phyloP scores from a whole-genome alignment of 345 rosid genomes.

The Dipteronia dyeriana region DNA sequence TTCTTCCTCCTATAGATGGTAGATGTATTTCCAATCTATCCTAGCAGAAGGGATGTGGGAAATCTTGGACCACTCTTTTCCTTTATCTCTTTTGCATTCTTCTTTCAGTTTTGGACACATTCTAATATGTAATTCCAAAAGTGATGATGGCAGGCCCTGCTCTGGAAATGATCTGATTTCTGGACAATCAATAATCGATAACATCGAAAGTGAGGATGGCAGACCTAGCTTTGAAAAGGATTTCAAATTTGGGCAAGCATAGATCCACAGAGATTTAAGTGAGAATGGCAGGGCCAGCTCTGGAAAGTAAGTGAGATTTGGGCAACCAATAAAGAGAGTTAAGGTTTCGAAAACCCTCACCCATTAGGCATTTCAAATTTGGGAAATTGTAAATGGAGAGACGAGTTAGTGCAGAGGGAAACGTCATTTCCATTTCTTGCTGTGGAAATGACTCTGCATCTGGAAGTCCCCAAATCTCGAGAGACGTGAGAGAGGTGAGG shows the following conservation, averaged over 20 bases:
- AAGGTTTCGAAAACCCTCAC: too few relatives aligned
- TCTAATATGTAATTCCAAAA: too few relatives aligned
- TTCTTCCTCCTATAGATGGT: too few relatives aligned
- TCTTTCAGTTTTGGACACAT: slow-evolving; percentile 17
- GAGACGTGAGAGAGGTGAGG: neutral
- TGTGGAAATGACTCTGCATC: too few relatives aligned
- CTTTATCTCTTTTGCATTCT: neutral
- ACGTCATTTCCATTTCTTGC: too few relatives aligned
- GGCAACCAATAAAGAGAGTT: neutral
- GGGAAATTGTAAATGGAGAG: neutral
- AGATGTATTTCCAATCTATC: neutral
- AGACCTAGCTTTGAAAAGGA: neutral
- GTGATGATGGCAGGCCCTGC: too few relatives aligned
- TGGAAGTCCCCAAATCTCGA: neutral
- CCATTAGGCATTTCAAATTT: too few relatives aligned
- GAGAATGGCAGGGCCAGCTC: neutral
- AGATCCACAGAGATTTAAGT: neutral
- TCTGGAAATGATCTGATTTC: too few relatives aligned
- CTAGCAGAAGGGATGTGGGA: slow-evolving; percentile 14
- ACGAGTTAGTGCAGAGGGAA: too few relatives aligned
- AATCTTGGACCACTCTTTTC: slow-evolving; percentile 26
- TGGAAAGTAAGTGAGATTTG: slow-evolving; percentile 14
- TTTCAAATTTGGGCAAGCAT: neutral
- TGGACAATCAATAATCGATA: neutral
- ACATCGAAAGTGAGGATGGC: neutral